Percentiles rank a stretch among this genome's conserved stretches.
Conservation (phyloP, 2,329 filamentous ascomycete genomes). For the Pezicula neosporulosa region DNA sequence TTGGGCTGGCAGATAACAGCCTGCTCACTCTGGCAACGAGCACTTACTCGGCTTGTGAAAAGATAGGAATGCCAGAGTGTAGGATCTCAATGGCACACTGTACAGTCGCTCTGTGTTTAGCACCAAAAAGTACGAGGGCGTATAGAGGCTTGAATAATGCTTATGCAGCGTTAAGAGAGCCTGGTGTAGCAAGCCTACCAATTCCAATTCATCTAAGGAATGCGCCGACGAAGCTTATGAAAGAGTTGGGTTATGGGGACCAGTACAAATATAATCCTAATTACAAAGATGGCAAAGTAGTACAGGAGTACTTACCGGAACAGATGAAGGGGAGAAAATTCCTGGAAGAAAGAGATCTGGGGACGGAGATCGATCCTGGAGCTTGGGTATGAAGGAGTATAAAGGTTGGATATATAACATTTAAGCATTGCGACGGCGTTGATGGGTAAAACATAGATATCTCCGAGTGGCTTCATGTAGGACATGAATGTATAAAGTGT, state of each 20-base stretch:
- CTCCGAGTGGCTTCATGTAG: too few species aligned
- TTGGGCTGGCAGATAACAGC: conserved; percentile 83
- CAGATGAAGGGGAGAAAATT: conserved; percentile 68
- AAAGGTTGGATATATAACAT: not conserved
- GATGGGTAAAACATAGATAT: not conserved
- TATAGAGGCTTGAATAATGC: conserved; percentile 83
- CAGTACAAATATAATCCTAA: conserved; percentile 98
- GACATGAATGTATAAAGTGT: too few species aligned
- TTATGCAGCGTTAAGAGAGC: conserved; percentile 74
- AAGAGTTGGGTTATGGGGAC: conserved; percentile 83
- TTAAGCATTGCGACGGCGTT: conserved; percentile 14
- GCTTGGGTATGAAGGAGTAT: conserved; percentile 20
- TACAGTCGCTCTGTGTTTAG: conserved; percentile 73
- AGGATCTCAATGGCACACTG: conserved; percentile 89
- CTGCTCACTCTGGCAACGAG: conserved; percentile 82
- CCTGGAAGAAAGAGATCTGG: conserved; percentile 76
- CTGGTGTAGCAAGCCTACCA: conserved; percentile 75
- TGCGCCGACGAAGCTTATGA: conserved; percentile 89
- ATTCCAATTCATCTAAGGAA: conserved; percentile 88
- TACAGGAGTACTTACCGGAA: conserved; percentile 87
- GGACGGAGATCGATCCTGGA: conserved; percentile 67
- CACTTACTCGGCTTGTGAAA: conserved; percentile 82
- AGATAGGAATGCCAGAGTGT: conserved; percentile 93
- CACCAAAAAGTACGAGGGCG: conserved; percentile 81
- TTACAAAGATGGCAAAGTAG: conserved; percentile 76